Percentiles rank a stretch among this genome's conserved stretches.
Evolutionary conservation across 441 rosid genomes (phyloP).

Genomic region (Aleurites moluccanus): DNA sequence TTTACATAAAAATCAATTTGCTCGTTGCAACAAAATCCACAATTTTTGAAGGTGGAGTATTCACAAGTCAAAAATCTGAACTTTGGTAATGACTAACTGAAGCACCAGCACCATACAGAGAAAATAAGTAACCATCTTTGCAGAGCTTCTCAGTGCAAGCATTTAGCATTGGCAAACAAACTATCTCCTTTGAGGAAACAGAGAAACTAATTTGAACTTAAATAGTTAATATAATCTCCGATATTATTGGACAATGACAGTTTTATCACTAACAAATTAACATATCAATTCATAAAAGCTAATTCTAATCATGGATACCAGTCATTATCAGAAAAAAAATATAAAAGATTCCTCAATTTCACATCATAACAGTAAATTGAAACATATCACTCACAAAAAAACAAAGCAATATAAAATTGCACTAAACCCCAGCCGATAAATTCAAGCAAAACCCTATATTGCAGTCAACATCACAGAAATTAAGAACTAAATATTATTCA

Average conservation of each 20-base stretch:
- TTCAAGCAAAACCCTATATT: background rate
- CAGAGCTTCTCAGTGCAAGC: background rate
- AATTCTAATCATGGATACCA: background rate
- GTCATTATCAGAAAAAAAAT: slow-evolving; percentile 17
- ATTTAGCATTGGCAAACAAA: background rate
- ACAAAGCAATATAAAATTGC: slow-evolving; percentile 8
- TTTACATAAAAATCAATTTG: background rate
- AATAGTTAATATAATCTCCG: background rate
- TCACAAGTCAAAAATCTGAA: background rate
- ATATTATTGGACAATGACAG: slow-evolving; percentile 16
- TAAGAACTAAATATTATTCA: background rate
- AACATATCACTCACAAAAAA: background rate
- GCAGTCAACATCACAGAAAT: slow-evolving; percentile 15
- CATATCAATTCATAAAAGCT: slow-evolving; percentile 7
- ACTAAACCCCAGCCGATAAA: slow-evolving; percentile 1
- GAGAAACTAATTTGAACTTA: background rate
- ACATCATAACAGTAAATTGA: background rate
- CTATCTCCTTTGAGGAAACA: too few species aligned
- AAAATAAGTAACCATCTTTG: background rate
- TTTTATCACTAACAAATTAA: background rate
- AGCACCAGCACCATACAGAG: background rate
- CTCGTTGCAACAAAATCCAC: background rate
- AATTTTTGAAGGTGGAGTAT: background rate
- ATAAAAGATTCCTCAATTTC: background rate
- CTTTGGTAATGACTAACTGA: background rate